phyloP scores from a whole-genome alignment of 257 asterid species.

The Sherardia arvensis region DNA sequence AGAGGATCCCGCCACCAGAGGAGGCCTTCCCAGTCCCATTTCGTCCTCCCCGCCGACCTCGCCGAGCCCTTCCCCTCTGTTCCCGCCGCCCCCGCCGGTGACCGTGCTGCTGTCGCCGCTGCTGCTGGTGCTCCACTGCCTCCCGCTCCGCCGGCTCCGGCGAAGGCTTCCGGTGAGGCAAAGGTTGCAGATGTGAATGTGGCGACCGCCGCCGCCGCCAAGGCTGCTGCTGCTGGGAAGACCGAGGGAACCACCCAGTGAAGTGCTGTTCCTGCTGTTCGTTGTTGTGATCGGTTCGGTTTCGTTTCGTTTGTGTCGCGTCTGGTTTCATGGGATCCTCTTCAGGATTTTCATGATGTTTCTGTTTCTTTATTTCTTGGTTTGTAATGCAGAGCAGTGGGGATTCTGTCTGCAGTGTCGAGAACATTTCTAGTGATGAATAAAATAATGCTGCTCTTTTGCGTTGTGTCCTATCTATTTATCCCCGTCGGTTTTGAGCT shows the following conservation, averaged over 20 bases:
- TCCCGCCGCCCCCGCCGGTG: slow-evolving; percentile 9
- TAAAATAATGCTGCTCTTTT: neutral
- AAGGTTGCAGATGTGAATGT: neutral
- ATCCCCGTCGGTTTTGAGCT: neutral
- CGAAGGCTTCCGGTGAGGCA: slow-evolving; percentile 32
- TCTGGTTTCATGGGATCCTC: neutral
- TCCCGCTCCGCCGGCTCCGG: slow-evolving; percentile 48
- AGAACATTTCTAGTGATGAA: neutral
- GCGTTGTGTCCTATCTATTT: neutral
- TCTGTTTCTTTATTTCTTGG: neutral
- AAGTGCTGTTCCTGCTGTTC: no score
- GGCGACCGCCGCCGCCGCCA: neutral
- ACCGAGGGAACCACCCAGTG: no score
- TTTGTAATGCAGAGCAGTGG: neutral
- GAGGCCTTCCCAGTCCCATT: slow-evolving; percentile 62
- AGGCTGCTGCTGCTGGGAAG: no score
- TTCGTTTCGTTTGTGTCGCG: no score
- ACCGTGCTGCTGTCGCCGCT: neutral
- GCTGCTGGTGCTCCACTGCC: slow-evolving; percentile 23
- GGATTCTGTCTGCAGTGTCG: neutral
- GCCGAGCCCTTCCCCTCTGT: slow-evolving; percentile 26
- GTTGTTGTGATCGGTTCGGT: no score
- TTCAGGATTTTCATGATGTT: neutral
- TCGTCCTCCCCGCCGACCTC: slow-evolving; percentile 51
- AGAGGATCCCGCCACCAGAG: slow-evolving; percentile 64